phyloP scores from a whole-genome alignment of 257 asterid species.

The Solanum sejunctum region DNA sequence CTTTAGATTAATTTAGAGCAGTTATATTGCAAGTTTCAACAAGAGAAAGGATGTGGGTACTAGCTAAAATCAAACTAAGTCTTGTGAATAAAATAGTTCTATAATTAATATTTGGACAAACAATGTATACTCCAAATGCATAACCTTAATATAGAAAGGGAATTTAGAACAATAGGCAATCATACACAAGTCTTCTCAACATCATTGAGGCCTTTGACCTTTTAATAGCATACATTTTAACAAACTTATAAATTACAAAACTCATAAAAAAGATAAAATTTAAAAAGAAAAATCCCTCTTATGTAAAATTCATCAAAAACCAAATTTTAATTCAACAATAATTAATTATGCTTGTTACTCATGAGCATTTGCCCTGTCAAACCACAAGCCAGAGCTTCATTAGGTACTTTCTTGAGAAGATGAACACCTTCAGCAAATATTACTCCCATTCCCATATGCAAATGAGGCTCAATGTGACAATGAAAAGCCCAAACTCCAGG shows the following conservation, averaged over 20 bases:
- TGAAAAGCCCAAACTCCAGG: slow-evolving; percentile 92
- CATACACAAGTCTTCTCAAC: neutral
- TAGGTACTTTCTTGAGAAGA: slow-evolving; percentile 22
- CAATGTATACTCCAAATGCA: neutral
- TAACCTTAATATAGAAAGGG: neutral
- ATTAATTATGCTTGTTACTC: neutral
- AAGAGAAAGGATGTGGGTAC: neutral
- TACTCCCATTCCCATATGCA: slow-evolving; percentile 81
- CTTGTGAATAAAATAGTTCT: neutral
- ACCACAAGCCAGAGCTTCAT: slow-evolving; percentile 46
- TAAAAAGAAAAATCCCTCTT: neutral
- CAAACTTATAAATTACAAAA: neutral
- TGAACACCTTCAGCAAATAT: slow-evolving; percentile 58
- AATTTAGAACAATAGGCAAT: neutral
- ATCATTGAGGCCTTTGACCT: neutral
- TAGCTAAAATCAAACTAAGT: neutral
- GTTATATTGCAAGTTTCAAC: neutral
- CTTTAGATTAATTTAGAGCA: neutral
- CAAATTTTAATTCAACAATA: neutral
- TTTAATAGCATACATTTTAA: neutral
- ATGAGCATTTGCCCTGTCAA: slow-evolving; percentile 30
- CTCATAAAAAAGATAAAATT: neutral
- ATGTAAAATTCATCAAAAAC: neutral
- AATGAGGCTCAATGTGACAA: slow-evolving; percentile 69
- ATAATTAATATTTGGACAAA: neutral